Conservation (phyloP, 2,329 filamentous ascomycete genomes). For the Talaromyces sp. region DNA sequence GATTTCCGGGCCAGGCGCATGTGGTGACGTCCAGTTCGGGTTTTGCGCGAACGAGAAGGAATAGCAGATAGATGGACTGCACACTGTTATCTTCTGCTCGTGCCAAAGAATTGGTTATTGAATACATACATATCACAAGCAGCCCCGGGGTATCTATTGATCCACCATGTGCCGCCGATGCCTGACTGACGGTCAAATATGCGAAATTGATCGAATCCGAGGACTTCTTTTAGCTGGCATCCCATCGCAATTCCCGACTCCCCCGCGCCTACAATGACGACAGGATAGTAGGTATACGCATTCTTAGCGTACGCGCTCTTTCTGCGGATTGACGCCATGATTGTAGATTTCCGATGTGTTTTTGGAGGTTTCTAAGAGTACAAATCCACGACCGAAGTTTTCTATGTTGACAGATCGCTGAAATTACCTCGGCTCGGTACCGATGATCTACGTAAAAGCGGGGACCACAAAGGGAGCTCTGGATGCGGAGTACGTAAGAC, state of each 20-base stretch:
- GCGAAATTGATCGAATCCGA: conserved; percentile 53
- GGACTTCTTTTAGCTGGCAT: conserved; percentile 51
- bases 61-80: conserved; percentile 50
- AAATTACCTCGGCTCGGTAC: not conserved
- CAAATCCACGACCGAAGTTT: not conserved
- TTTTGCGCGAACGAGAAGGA: conserved; percentile 53
- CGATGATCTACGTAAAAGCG: not conserved
- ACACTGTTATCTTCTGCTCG: not conserved
- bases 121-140: conserved; percentile 49
- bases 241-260: conserved; percentile 59
- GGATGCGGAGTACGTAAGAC: not conserved
- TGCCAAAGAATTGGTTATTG: not conserved
- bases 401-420: not conserved
- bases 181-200: conserved; percentile 55
- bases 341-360: not conserved
- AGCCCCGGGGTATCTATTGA: conserved; percentile 55
- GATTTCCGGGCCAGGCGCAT: conserved; percentile 46
- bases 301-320: conserved; percentile 32
- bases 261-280: conserved; percentile 56
- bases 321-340: conserved; percentile 31
- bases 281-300: conserved; percentile 42
- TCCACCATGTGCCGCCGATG: conserved; percentile 60
- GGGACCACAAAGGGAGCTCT: not conserved
- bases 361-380: not conserved
- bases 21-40: conserved; percentile 44